Base-by-base conservation (phyloP, 495 filamentous ascomycete genomes). In the Podospora pseudopauciseta region DNA sequence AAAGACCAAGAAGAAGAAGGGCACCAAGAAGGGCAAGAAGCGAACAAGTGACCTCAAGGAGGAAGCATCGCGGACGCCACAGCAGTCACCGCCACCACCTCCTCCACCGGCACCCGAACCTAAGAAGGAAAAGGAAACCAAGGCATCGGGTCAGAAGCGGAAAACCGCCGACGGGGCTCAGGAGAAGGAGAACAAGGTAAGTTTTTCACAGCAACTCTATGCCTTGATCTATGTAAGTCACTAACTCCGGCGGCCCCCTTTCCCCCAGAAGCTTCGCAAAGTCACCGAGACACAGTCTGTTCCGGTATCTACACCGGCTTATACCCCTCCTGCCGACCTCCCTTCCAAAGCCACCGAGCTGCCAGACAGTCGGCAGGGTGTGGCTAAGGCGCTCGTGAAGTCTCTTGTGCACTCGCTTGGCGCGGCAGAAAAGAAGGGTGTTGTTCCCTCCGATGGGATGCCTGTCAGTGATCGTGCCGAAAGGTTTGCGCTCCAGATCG, bases 401-500 rank as follows among this genome's bases (percentile, higher is more conserved):
- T 79, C 77, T 2, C 75, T 88, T 3, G 64, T 70, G 19, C 67
- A 70, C 34, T 75, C 80, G 20, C 72, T 87, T 11, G 75, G 73
- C 11, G 66, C 71, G 5, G 76, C 81, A 0, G 80, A 85, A 65
- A 83, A 84, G 74, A 80, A 77, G 63, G 76, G 80, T 16, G 64
- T 76, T 5, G 39, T 67, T 2, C 69, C 80, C 13, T 70, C 75
- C 5, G 75, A 80, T 19, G 80, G 77, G 26, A 71, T 79, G 13
- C 75, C 78, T 2, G 74, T 75, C 20, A 79, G 80, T 20, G 60
- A 65, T 16, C 74, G 80, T 11, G 76, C 80, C 2, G 81, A 85
- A 73, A 78, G 78, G 20, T 74, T 84, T 9, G 83, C 85, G 66
- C 77, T 96, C 18, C 83, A 90, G 65, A 89, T 97, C 65, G 94